Conservation (phyloP, 2,329 filamentous ascomycete genomes). For the Aspergillus pseudonomiae region DNA sequence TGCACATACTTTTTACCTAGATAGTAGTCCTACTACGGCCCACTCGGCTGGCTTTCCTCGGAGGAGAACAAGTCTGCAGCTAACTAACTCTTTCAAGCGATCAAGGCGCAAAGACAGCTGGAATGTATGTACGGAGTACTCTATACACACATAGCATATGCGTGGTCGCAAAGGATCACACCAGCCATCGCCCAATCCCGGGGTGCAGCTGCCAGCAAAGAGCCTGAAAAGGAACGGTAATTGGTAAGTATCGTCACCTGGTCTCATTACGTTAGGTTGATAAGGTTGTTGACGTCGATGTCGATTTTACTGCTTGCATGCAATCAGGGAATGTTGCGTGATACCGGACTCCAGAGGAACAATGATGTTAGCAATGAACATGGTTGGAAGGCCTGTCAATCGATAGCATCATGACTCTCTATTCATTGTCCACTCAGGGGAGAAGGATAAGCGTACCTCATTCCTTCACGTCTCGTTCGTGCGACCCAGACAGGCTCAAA, state of each 20-base stretch:
- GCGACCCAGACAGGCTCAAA: slow-evolving; percentile 10
- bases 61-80: background rate
- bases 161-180: background rate
- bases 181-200: slow-evolving; percentile 6
- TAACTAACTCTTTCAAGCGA: slow-evolving; percentile 3
- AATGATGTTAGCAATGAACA: background rate
- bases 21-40: background rate
- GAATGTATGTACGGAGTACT: background rate
- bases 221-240: background rate
- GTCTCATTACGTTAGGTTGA: background rate
- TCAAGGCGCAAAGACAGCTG: background rate
- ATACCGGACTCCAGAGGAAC: background rate
- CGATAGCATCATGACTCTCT: background rate
- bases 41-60: slow-evolving; percentile 8
- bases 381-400: background rate
- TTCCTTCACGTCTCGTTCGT: background rate
- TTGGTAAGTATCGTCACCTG: background rate
- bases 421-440: background rate
- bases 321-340: slow-evolving; percentile 1
- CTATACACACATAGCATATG: background rate
- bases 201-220: slow-evolving; percentile 3
- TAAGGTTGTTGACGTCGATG: background rate
- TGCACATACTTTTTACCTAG: background rate
- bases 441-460: background rate
- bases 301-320: background rate